These are phyloP conservation scores for Sporobolomyces phaffii DNA, from an alignment of 768 basidiomycete genomes.

Conservation along the genomic window DNA sequence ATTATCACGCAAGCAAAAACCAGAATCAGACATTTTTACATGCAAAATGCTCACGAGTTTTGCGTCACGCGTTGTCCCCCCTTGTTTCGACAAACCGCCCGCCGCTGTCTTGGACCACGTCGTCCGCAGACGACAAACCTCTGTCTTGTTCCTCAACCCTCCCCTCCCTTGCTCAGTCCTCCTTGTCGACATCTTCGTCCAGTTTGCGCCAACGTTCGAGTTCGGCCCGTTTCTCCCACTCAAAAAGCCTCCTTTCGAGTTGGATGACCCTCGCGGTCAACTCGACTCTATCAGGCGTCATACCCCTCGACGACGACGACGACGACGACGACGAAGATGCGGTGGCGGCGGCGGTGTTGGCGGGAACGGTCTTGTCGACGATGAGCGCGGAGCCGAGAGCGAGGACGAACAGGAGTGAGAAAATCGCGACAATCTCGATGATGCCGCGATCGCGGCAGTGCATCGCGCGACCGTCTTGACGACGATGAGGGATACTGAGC, in stretches of 20 bases:
- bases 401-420: background rate
- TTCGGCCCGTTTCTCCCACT: background rate
- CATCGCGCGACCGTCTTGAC: background rate
- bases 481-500: background rate
- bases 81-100: too few species aligned
- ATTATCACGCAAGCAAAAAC: too few species aligned
- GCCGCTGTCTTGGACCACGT: too few species aligned
- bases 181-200: background rate
- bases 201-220: background rate
- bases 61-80: too few species aligned
- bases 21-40: too few species aligned
- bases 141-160: too few species aligned
- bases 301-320: background rate
- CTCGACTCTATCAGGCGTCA: background rate
- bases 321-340: background rate
- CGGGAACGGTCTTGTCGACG: constrained; percentile 1
- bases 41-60: too few species aligned
- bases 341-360: background rate
- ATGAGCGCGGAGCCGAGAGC: background rate
- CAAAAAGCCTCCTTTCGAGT: background rate
- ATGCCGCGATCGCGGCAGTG: too few species aligned
- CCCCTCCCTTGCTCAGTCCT: too few species aligned
- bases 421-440: background rate
- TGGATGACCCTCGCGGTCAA: background rate
- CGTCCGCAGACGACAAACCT: too few species aligned